Conservation (phyloP, 1,284 basidiomycete genomes). For the Cutaneotrichosporon dermatis region DNA sequence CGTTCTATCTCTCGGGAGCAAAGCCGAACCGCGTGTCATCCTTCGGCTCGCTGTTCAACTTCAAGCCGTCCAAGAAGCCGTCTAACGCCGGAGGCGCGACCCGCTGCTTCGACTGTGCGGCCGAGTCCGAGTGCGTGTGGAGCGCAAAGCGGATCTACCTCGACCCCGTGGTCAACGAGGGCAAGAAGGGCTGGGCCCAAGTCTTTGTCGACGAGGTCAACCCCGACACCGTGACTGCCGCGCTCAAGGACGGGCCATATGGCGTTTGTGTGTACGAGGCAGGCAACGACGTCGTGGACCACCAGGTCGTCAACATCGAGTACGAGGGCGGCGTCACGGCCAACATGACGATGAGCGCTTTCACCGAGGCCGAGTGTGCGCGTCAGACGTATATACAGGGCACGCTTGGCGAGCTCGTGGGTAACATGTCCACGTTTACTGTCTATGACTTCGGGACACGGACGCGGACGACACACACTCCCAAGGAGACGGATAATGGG, state of each 20-base stretch:
- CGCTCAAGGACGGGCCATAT: conserved; percentile 63
- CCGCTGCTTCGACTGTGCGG: conserved; percentile 67
- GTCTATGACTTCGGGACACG: conserved; percentile 69
- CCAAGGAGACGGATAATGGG: conserved; percentile 56
- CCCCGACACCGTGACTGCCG: conserved; percentile 67
- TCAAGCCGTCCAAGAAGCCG: conserved; percentile 68
- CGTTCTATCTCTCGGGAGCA: conserved; percentile 56
- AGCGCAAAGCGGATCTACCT: conserved; percentile 65
- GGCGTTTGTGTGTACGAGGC: conserved; percentile 77
- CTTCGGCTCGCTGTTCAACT: conserved; percentile 76
- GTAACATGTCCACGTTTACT: conserved; percentile 67
- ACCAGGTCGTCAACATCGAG: conserved; percentile 78
- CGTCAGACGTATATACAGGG: conserved; percentile 74
- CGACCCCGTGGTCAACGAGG: conserved; percentile 4
- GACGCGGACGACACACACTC: conserved; percentile 53
- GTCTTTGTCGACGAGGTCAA: conserved; percentile 61
- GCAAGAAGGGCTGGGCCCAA: conserved; percentile 21
- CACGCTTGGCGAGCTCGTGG: conserved; percentile 73
- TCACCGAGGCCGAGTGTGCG: conserved; percentile 58
- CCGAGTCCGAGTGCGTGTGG: conserved; percentile 69
- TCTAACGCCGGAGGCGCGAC: conserved; percentile 60
- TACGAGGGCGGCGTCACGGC: conserved; percentile 70
- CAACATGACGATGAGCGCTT: conserved; percentile 67
- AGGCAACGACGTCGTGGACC: conserved; percentile 73
- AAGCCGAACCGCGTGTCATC: conserved; percentile 67